phyloP scores from a whole-genome alignment of 768 basidiomycete species.

The Termitomyces sp. region DNA sequence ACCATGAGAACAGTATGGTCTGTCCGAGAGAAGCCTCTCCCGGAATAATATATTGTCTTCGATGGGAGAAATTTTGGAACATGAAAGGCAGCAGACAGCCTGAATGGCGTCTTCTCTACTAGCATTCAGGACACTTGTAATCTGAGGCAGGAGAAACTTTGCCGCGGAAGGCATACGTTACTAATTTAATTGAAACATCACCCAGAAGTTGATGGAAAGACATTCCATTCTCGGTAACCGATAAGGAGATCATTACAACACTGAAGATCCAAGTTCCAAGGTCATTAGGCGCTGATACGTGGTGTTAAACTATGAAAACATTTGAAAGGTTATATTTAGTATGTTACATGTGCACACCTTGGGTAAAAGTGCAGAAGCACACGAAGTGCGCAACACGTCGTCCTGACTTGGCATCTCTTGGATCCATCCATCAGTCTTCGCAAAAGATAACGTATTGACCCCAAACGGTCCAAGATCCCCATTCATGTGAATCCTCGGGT shows the following conservation, averaged over 20 bases:
- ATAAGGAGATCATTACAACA: background rate
- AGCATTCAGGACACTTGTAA: background rate
- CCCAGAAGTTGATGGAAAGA: background rate
- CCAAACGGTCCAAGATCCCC: background rate
- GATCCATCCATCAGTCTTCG: background rate
- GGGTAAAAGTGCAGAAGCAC: conserved; percentile 1
- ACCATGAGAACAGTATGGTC: background rate
- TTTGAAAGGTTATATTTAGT: background rate
- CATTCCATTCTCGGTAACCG: background rate
- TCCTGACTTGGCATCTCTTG: conserved; percentile 7
- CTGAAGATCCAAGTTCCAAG: background rate
- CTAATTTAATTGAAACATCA: background rate
- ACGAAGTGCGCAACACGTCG: conserved; percentile 3
- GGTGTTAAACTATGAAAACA: background rate
- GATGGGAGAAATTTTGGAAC: background rate
- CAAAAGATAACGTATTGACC: background rate
- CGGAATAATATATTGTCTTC: background rate
- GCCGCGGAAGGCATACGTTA: too few relatives aligned
- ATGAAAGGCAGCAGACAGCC: background rate
- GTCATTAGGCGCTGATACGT: background rate
- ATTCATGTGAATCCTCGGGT: background rate
- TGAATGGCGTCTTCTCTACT: background rate
- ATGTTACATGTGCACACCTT: conserved; percentile 1
- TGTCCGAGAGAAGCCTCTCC: background rate
- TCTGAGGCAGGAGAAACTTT: background rate